Percentiles rank a stretch among this genome's conserved stretches.
phyloP scores from a whole-genome alignment of 192 early-diverging fungal genomes.

The Chytriomyces sp. region DNA sequence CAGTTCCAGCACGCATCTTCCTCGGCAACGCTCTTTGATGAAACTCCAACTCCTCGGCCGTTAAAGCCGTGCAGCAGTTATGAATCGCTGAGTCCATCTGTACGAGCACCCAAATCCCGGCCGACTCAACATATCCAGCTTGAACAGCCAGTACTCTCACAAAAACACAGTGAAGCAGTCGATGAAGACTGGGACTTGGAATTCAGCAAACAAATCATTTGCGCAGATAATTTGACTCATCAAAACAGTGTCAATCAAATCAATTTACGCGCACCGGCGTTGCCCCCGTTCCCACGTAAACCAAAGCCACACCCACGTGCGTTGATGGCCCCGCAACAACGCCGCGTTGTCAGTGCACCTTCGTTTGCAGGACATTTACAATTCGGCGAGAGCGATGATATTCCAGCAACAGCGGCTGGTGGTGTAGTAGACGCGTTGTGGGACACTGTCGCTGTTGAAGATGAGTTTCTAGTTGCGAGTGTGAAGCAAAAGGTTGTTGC shows the following conservation, averaged over 20 bases:
- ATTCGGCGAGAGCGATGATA: slow-evolving; percentile 25
- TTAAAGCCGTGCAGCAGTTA: not conserved
- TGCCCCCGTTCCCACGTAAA: slow-evolving; percentile 2
- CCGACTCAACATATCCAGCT: not conserved
- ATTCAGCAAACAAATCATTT: slow-evolving; percentile 25
- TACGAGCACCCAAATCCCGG: not conserved
- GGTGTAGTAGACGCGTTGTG: slow-evolving; percentile 30
- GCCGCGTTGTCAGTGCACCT: slow-evolving; percentile 34
- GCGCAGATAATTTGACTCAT: too few relatives aligned
- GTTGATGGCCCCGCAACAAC: not conserved
- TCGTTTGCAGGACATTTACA: slow-evolving; percentile 33
- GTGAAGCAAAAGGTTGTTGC: slow-evolving; percentile 26
- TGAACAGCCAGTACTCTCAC: too few relatives aligned
- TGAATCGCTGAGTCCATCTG: not conserved
- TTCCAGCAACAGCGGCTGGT: slow-evolving; percentile 15
- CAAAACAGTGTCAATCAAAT: too few relatives aligned
- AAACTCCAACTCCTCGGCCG: not conserved
- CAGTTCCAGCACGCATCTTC: slow-evolving; percentile 1
- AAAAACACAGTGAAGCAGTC: not conserved
- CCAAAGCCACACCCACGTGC: not conserved
- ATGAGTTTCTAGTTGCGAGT: slow-evolving; percentile 23
- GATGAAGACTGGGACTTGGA: slow-evolving; percentile 43
- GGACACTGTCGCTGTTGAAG: slow-evolving; percentile 5
- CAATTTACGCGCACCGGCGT: not conserved
- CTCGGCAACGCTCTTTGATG: not conserved